These are phyloP conservation scores for Neurospora africana DNA, from an alignment of 495 filamentous ascomycete genomes.

Conservation along the genomic window DNA sequence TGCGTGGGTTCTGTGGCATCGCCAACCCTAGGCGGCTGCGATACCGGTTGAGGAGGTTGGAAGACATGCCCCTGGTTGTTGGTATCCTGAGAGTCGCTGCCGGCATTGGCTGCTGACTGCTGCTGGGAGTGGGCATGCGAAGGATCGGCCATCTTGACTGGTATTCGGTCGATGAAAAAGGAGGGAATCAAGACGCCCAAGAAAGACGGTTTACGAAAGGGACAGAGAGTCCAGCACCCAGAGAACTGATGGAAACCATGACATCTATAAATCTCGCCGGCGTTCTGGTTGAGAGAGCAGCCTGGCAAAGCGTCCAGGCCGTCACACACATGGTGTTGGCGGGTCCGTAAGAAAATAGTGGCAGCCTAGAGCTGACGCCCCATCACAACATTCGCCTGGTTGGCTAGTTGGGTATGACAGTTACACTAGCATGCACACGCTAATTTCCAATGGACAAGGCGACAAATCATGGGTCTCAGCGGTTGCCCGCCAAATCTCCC, in stretches of 20 bases:
- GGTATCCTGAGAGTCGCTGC: neutral
- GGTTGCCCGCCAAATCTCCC: neutral
- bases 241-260: neutral
- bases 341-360: neutral
- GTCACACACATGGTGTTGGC: neutral
- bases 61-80: neutral
- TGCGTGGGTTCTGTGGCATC: neutral
- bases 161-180: neutral
- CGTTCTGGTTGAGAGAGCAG: neutral
- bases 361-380: neutral
- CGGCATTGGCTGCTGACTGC: neutral
- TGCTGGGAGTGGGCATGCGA: neutral
- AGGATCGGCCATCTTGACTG: neutral
- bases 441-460: neutral
- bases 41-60: neutral
- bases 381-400: neutral
- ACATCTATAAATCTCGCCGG: neutral
- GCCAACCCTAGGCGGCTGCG: neutral
- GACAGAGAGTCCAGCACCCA: neutral
- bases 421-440: neutral
- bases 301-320: neutral
- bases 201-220: neutral
- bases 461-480: neutral
- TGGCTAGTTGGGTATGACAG: neutral
- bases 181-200: neutral